Evolutionary conservation across 495 filamentous ascomycete species (phyloP).

Genomic region (Talaromyces nanjingensis): DNA sequence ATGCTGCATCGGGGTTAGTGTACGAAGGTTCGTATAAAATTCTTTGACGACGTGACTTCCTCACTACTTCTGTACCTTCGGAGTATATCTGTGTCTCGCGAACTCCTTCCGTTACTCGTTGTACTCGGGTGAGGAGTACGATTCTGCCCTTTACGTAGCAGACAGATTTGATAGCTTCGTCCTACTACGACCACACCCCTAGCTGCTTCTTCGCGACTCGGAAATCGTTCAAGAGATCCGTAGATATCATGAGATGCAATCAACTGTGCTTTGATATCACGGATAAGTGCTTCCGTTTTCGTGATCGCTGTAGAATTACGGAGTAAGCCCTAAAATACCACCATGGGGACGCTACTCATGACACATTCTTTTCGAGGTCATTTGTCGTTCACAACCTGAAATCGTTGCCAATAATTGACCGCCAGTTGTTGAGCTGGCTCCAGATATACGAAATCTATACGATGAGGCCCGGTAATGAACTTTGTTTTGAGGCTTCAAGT

Average conservation of each 20-base stretch:
- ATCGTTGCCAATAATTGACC: not conserved
- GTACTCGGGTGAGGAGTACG: not conserved
- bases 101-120: not conserved
- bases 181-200: not conserved
- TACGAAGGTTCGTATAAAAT: slow-evolving; percentile 1
- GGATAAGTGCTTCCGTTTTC: not conserved
- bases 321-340: not conserved
- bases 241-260: not conserved
- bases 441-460: not conserved
- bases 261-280: not conserved
- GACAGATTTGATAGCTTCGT: not conserved
- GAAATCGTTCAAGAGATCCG: not conserved
- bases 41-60: not conserved
- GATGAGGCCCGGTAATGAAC: not conserved
- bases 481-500: not conserved
- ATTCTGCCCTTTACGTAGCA: not conserved
- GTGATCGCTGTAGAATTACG: not conserved
- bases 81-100: not conserved
- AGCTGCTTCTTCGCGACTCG: not conserved
- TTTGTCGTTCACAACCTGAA: not conserved
- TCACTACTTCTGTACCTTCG: not conserved
- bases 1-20: not conserved
- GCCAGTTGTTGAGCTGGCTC: not conserved
- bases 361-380: not conserved
- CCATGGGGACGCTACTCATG: not conserved